Evolutionary conservation across 208 protist genomes (phyloP), one percentile per base, ranked within the genome.

Genomic region (Trypanosoma lewisi): DNA sequence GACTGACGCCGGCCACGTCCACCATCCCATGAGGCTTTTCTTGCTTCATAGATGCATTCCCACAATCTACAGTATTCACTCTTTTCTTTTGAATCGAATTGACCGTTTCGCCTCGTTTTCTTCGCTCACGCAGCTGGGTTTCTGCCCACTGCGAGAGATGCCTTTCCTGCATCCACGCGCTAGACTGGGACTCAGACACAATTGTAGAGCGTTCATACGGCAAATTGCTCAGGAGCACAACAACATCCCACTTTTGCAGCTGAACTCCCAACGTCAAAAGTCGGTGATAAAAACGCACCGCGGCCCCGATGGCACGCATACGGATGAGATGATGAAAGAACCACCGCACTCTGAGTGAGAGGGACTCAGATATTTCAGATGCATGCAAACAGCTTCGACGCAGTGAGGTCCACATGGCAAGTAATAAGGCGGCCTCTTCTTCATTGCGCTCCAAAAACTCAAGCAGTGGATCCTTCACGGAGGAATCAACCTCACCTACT

Each of bases 361-460:
- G 52, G 12, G 71, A 77, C 73, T 91, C 84, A 4, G 84, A 87
- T 19, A 94, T 56, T 33, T 86, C 82, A 4, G 85, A 88, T 21
- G 80, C 82, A 62, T 87, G 82, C 33, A 90, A 68, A 48, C 88
- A 94, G 60, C 83, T 79, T 57, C 88, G 84, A 49, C 80, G 73
- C 30, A 94, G 62, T 0, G 85, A 88, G 2, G 83, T 88, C 85
- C 84, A 91, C 83, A 88, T 91, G 49, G 81, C 84, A 14, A 94
- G 77, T 37, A 94, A 39, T n/a, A 83, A 39, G 19, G 74, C 84
- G 1, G 77, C 85, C 19, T 94, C 84, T 30, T 91, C 84, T 11
- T 87, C 76, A 62, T 91, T 77, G 17, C 66, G 61, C 41, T 87
- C 77, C 0, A 94, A 64, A 67, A 91, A 91, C 2, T 77, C 73